A percentile compares a stretch with the other conserved stretches of the same genome.
Evolutionary conservation across 2,329 filamentous ascomycete genomes (phyloP).

Genomic region (Botrytis byssoidea): DNA sequence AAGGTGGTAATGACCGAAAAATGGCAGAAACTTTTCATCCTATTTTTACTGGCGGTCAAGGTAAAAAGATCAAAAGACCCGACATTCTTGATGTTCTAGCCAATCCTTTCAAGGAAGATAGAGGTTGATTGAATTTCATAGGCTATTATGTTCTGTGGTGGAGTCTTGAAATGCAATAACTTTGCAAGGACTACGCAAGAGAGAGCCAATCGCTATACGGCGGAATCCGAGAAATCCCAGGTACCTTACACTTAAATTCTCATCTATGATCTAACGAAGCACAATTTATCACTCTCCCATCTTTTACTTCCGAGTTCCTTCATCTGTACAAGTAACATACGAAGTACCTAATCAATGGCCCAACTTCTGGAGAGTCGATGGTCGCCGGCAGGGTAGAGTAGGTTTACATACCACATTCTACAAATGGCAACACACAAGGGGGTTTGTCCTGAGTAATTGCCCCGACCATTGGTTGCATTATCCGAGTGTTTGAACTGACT

Average conservation of each 20-base stretch:
- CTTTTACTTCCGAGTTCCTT: background rate
- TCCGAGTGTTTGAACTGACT: background rate
- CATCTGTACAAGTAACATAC: background rate
- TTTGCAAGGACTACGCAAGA: slow-evolving; percentile 6
- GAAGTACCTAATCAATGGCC: background rate
- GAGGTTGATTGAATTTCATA: background rate
- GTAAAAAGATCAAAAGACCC: slow-evolving; percentile 2
- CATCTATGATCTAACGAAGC: background rate
- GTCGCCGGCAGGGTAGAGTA: background rate
- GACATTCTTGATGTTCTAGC: background rate
- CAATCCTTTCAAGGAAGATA: background rate
- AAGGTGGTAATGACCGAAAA: slow-evolving; percentile 7
- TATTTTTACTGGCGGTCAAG: slow-evolving; percentile 14
- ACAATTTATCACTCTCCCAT: background rate
- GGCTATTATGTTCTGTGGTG: slow-evolving; percentile 1
- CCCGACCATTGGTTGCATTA: background rate
- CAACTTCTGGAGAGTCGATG: background rate
- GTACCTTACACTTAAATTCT: slow-evolving; percentile 1
- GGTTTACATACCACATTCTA: slow-evolving; percentile 12
- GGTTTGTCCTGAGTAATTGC: background rate
- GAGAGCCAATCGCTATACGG: slow-evolving; percentile 14
- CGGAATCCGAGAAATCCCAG: slow-evolving; percentile 14
- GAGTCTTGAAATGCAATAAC: slow-evolving; percentile 1
- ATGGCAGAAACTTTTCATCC: slow-evolving; percentile 5
- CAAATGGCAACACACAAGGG: slow-evolving; percentile 3